Evolutionary conservation across 768 basidiomycete species (phyloP).

Genomic region (Strobilomyces echinocephalus): DNA sequence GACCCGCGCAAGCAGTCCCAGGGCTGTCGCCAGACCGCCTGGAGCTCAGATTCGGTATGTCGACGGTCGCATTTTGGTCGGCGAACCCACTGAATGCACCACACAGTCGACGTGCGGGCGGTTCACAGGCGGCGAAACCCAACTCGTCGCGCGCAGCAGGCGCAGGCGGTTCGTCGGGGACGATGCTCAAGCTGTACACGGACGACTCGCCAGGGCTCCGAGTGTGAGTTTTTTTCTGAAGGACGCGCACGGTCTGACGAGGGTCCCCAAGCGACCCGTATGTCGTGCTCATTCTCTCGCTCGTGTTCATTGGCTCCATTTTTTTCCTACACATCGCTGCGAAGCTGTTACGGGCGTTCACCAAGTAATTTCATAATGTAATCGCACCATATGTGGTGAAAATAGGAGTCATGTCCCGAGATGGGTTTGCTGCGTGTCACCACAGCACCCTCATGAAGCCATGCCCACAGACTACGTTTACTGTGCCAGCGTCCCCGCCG

Average conservation of each 20-base stretch:
- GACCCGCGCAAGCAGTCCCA: conserved; percentile 37
- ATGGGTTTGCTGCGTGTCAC: conserved; percentile 8
- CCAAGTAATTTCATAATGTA: conserved; percentile 48
- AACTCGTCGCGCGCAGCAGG: conserved; percentile 89
- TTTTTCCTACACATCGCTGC: conserved; percentile 98
- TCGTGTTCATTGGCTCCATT: conserved; percentile 96
- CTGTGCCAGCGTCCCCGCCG: conserved; percentile 10
- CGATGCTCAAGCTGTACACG: conserved; percentile 98
- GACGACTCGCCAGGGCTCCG: conserved; percentile 96
- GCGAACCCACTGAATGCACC: background rate
- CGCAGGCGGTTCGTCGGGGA: conserved; percentile 94
- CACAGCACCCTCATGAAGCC: conserved; percentile 7
- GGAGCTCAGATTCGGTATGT: conserved; percentile 79
- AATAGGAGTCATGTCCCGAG: conserved; percentile 5
- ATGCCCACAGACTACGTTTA: conserved; percentile 17
- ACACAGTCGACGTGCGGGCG: conserved; percentile 68
- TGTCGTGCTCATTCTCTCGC: conserved; percentile 91
- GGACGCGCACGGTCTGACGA: conserved; percentile 2
- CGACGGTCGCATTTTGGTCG: background rate
- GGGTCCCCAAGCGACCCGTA: conserved; percentile 72
- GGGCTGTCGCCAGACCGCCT: conserved; percentile 62
- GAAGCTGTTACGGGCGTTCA: conserved; percentile 87
- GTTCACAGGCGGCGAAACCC: conserved; percentile 61
- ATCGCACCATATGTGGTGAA: background rate
- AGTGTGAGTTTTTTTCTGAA: conserved; percentile 65